phyloP scores from a whole-genome alignment of 768 basidiomycete genomes.

The Leccinum olivaceopallidum region DNA sequence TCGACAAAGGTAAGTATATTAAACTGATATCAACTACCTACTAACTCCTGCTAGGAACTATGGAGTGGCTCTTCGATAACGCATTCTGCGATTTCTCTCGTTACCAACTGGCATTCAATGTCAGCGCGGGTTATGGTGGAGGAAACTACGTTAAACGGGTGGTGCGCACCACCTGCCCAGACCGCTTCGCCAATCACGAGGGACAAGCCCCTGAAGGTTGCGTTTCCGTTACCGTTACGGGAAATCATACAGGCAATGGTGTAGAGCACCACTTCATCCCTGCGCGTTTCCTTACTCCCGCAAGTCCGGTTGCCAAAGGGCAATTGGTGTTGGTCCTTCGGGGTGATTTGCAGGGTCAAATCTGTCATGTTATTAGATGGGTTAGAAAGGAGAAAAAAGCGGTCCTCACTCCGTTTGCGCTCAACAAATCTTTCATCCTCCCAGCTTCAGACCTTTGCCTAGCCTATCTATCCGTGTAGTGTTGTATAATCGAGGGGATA shows the following conservation, averaged over 20 bases:
- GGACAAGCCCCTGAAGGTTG: not conserved
- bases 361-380: not conserved
- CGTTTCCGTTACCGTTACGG: not conserved
- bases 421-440: not conserved
- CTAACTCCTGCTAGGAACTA: too few species aligned
- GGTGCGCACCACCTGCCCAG: too few species aligned
- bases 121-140: too few species aligned
- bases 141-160: too few species aligned
- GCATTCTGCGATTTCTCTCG: too few species aligned
- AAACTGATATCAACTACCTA: too few species aligned
- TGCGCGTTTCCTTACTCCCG: not conserved
- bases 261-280: not conserved
- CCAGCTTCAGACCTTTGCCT: not conserved
- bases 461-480: not conserved
- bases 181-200: too few species aligned
- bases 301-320: not conserved
- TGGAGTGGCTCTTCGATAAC: too few species aligned
- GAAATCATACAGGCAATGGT: not conserved
- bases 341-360: not conserved
- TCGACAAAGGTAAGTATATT: too few species aligned
- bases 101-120: too few species aligned
- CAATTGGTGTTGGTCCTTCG: not conserved
- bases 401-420: not conserved
- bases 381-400: not conserved
- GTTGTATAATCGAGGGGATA: not conserved